These are phyloP conservation scores for Clavispora asparagi DNA, from an alignment of 805 yeast genomes.

Conservation along the genomic window DNA sequence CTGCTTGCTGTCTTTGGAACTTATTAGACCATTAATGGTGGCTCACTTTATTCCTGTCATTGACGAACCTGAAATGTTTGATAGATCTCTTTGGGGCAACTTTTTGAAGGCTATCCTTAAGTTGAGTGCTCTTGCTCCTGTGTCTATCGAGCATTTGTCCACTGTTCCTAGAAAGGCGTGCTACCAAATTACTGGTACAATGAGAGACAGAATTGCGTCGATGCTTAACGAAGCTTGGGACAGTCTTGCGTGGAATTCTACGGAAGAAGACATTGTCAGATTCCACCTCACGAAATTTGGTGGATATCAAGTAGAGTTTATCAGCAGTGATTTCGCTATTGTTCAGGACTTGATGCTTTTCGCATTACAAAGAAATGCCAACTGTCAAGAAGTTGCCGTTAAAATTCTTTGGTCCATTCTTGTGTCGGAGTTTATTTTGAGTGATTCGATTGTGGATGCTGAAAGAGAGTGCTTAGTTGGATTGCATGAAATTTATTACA, in stretches of 20 bases:
- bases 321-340: slow-evolving; percentile 52
- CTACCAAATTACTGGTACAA: slow-evolving; percentile 53
- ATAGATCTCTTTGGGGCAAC: slow-evolving; percentile 63
- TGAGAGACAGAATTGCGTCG: slow-evolving; percentile 54
- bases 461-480: slow-evolving; percentile 62
- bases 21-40: slow-evolving; percentile 47
- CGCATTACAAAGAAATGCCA: slow-evolving; percentile 60
- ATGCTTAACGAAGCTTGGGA: slow-evolving; percentile 68
- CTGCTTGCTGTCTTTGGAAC: slow-evolving; percentile 47
- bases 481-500: slow-evolving; percentile 57
- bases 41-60: slow-evolving; percentile 48
- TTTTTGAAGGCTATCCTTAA: slow-evolving; percentile 54
- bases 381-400: slow-evolving; percentile 58
- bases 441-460: slow-evolving; percentile 53
- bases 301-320: slow-evolving; percentile 66
- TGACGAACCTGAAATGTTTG: slow-evolving; percentile 47
- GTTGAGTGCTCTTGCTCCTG: slow-evolving; percentile 61
- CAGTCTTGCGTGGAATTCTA: slow-evolving; percentile 58
- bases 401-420: slow-evolving; percentile 66
- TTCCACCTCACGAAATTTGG: slow-evolving; percentile 61
- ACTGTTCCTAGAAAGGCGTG: slow-evolving; percentile 73
- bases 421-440: slow-evolving; percentile 58
- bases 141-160: slow-evolving; percentile 63
- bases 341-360: slow-evolving; percentile 61
- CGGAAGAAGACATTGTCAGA: slow-evolving; percentile 47